These are phyloP conservation scores for Trametes cubensis DNA, from an alignment of 768 basidiomycete species.

Conservation along the genomic window DNA sequence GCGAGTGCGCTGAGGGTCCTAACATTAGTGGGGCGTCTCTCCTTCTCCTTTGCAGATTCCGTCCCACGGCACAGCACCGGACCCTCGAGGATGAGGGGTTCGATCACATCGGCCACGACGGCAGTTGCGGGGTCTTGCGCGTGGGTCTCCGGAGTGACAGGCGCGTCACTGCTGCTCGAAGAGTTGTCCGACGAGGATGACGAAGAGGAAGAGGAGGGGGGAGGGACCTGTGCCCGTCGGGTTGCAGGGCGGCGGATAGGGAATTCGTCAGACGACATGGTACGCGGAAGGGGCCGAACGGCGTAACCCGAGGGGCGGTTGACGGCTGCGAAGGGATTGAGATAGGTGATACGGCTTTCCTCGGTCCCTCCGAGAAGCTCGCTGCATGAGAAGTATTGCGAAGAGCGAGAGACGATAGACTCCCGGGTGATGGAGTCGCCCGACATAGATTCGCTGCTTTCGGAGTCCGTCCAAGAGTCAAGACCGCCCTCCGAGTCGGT, in stretches of 20 bases:
- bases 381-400: not conserved
- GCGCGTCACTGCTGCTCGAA: slow-evolving; percentile 7
- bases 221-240: not conserved
- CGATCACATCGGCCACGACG: slow-evolving; percentile 5
- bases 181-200: slow-evolving; percentile 3
- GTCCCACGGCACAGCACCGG: slow-evolving; percentile 3
- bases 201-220: not conserved
- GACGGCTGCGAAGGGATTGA: not conserved
- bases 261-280: slow-evolving; percentile 12
- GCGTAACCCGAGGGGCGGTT: not conserved
- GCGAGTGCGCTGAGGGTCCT: not conserved
- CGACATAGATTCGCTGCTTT: slow-evolving; percentile 5
- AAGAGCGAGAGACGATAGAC: not conserved
- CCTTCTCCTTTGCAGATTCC: not conserved
- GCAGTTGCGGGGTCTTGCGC: slow-evolving; percentile 13
- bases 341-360: not conserved
- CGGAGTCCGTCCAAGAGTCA: slow-evolving; percentile 11
- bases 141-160: slow-evolving; percentile 23
- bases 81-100: slow-evolving; percentile 2
- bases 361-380: not conserved
- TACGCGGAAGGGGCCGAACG: not conserved
- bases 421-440: not conserved
- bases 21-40: not conserved
- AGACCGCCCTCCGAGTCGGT: slow-evolving; percentile 13
- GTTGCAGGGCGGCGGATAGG: slow-evolving; percentile 13